Evolutionary conservation across 1,284 basidiomycete genomes (phyloP).

Genomic region (Uromyces viciae-fabae): DNA sequence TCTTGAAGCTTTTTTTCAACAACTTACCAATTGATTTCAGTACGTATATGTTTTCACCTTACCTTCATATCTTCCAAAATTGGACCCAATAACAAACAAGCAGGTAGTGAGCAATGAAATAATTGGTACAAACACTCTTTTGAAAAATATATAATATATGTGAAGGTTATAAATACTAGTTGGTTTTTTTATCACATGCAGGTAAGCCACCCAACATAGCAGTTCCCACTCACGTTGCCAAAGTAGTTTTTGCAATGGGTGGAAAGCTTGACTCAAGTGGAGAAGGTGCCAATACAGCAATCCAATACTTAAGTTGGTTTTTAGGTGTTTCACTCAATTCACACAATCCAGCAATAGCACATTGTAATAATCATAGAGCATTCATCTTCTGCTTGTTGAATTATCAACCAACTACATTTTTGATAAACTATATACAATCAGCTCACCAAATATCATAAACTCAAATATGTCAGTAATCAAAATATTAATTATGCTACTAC

Average conservation of each 20-base stretch:
- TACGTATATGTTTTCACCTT: constrained; percentile 98
- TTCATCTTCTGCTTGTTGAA: too few relatives aligned
- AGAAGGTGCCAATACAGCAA: too few relatives aligned
- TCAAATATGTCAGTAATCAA: too few relatives aligned
- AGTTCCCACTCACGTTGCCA: constrained; percentile 97
- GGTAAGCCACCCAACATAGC: constrained; percentile 81
- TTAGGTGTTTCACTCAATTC: too few relatives aligned
- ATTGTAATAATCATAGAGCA: too few relatives aligned
- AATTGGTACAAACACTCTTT: not conserved
- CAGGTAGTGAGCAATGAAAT: constrained; percentile 58
- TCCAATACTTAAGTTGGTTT: too few relatives aligned
- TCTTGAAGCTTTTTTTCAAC: constrained; percentile 88
- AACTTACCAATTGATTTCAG: constrained; percentile 75
- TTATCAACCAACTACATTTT: too few relatives aligned
- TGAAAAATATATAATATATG: not conserved
- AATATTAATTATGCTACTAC: too few relatives aligned
- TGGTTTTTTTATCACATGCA: constrained; percentile 58
- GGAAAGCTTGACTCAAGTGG: constrained; percentile 60
- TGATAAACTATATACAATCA: too few relatives aligned
- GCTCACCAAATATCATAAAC: too few relatives aligned
- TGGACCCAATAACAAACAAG: constrained; percentile 80
- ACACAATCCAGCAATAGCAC: too few relatives aligned
- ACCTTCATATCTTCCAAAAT: constrained; percentile 85
- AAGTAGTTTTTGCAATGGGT: constrained; percentile 72
- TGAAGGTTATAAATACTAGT: not conserved